phyloP scores from a whole-genome alignment of 2,329 filamentous ascomycete species.

The Penicillium freii region DNA sequence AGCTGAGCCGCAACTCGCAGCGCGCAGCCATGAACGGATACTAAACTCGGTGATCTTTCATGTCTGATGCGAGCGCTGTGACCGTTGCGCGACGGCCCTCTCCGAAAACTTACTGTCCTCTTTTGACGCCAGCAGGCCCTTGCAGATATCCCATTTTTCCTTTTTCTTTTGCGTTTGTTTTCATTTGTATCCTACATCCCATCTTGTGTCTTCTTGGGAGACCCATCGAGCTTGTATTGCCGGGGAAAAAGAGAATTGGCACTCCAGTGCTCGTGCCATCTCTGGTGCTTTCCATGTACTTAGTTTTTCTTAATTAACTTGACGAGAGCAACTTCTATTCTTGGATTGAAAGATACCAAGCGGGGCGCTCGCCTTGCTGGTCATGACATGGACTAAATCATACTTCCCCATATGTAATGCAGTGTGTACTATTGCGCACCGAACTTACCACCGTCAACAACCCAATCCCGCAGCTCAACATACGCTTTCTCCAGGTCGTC shows the following conservation, averaged over 20 bases:
- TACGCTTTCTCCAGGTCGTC: constrained; percentile 62
- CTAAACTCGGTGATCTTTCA: constrained; percentile 50
- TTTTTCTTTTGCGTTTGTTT: constrained; percentile 29
- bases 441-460: constrained; percentile 45
- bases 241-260: constrained; percentile 29
- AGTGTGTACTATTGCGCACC: constrained; percentile 13
- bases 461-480: constrained; percentile 52
- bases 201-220: constrained; percentile 17
- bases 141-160: constrained; percentile 41
- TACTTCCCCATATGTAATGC: neutral
- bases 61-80: constrained; percentile 22
- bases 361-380: neutral
- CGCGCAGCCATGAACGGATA: constrained; percentile 99
- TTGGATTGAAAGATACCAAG: constrained; percentile 3
- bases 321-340: constrained; percentile 27
- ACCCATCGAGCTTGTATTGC: constrained; percentile 21
- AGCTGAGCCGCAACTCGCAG: constrained; percentile 95
- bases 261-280: constrained; percentile 26
- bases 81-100: constrained; percentile 17
- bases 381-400: neutral
- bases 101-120: constrained; percentile 29
- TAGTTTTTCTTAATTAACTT: constrained; percentile 36
- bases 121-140: constrained; percentile 35
- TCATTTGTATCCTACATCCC: constrained; percentile 20
- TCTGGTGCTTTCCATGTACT: constrained; percentile 35